Percentiles rank a stretch among this genome's conserved stretches.
phyloP scores from a whole-genome alignment of 306 rosid genomes.

The Rosa lucieae region DNA sequence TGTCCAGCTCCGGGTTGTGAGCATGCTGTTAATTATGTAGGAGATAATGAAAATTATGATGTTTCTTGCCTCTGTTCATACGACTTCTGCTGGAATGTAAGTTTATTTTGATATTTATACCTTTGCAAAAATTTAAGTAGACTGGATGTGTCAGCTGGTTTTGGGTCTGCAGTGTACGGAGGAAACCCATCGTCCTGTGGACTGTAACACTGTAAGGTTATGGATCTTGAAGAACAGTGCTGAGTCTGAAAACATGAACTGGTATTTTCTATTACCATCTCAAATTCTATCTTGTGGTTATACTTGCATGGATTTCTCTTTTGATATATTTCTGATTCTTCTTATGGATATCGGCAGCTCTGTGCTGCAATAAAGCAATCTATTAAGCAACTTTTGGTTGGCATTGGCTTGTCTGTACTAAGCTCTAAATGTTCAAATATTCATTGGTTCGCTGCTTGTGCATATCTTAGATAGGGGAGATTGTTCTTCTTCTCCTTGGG shows the following conservation, averaged over 20 bases:
- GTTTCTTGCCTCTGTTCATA: conserved; percentile 81
- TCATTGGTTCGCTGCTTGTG: background rate
- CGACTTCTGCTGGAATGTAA: conserved; percentile 89
- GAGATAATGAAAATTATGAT: conserved; percentile 81
- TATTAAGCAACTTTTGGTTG: background rate
- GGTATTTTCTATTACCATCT: conserved; percentile 33
- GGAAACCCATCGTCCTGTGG: conserved; percentile 97
- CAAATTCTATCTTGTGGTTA: conserved; percentile 2
- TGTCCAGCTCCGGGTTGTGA: conserved; percentile 95
- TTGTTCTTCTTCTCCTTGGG: background rate
- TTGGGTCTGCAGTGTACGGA: conserved; percentile 59
- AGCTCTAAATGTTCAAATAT: background rate
- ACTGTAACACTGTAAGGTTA: conserved; percentile 82
- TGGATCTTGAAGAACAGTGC: conserved; percentile 96
- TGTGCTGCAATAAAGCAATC: background rate
- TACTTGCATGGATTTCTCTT: conserved; percentile 1
- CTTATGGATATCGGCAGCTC: background rate
- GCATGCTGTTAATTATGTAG: conserved; percentile 74
- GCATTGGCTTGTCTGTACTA: background rate
- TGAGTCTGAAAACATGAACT: conserved; percentile 94
- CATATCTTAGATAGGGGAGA: background rate
- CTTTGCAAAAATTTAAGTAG: background rate
- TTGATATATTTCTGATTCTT: background rate
- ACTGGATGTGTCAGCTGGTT: background rate
- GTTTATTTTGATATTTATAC: conserved; percentile 6